Evolutionary conservation across 345 rosid genomes (phyloP).

Genomic region (Brassica napus): Da-Ae NC_063452.1:43052001-43052500

Average conservation of each 20-base stretch:
- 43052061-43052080: constrained; percentile 55
- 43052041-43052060: constrained; percentile 56
- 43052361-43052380: constrained; percentile 3
- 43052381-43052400: background rate
- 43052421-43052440: background rate
- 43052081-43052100: constrained; percentile 44
- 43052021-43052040: constrained; percentile 58
- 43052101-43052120: background rate
- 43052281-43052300: constrained; percentile 25
- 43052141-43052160: background rate
- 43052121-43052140: background rate
- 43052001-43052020: constrained; percentile 39
- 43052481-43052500: background rate
- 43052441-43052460: constrained; percentile 15
- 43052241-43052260: constrained; percentile 74
- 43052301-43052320: constrained; percentile 32
- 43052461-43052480: background rate
- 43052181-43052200: constrained; percentile 58
- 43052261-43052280: constrained; percentile 44
- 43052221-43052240: constrained; percentile 49
- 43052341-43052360: constrained; percentile 33
- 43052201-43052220: constrained; percentile 56
- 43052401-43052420: background rate
- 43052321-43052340: constrained; percentile 24
- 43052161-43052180: constrained; percentile 58